Conservation (phyloP, 768 basidiomycete species). For the Suillus tomentosus region DNA sequence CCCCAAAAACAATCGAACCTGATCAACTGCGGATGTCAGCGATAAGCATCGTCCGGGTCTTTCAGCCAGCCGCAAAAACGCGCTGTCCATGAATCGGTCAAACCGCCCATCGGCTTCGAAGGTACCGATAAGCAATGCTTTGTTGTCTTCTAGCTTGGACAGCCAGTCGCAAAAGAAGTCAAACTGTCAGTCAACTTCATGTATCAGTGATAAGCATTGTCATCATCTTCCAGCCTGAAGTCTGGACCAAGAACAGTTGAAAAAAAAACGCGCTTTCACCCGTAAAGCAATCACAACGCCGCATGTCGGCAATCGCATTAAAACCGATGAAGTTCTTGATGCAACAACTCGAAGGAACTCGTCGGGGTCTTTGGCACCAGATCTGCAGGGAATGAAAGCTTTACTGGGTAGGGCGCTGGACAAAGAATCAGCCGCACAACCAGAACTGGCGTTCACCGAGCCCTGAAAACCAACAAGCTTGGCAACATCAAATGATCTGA, state of each 20-base stretch:
- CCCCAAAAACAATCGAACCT: not conserved
- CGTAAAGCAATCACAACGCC: not conserved
- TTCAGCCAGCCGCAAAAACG: not conserved
- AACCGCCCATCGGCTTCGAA: not conserved
- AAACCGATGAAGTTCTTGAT: conserved; percentile 5
- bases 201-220: no score
- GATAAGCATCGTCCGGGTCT: not conserved
- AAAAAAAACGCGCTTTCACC: not conserved
- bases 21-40: not conserved
- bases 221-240: no score
- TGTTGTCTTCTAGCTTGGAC: not conserved
- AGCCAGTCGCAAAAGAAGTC: not conserved
- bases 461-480: not conserved
- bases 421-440: not conserved
- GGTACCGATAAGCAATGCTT: not conserved
- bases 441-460: not conserved
- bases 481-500: not conserved
- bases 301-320: not conserved
- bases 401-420: not conserved
- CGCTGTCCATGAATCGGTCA: not conserved
- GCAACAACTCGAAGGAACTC: not conserved
- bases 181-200: no score
- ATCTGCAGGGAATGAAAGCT: not conserved
- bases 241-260: no score
- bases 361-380: not conserved